Base-by-base conservation (phyloP, 768 basidiomycete species). In the Gelatoporia subvermispora region DNA sequence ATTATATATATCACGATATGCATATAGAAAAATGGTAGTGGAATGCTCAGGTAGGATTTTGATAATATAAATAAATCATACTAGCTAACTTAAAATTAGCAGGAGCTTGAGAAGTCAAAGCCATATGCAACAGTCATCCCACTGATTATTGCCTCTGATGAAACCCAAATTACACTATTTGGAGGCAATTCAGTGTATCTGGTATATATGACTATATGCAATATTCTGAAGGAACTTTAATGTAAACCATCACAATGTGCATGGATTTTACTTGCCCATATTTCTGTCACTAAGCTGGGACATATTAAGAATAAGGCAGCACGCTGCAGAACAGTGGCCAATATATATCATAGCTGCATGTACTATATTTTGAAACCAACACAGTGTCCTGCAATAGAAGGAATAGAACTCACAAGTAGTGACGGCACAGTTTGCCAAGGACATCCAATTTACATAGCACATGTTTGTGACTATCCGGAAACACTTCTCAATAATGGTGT, bases 21-120 rank as follows among this genome's bases (percentile, higher is more conserved):
- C 63, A 75, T 36, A 77, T 73, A 0, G 74, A 71, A 0, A 65
- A 68, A 40, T 79, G 77, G 77, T 78, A 76, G 77, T 78, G 76
- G 75, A 41, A 41, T 9, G 70, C 65, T 1, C 77, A 78, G 64
- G 76, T 76, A 51, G 22, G 64, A 8, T 8, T 23, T 23, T 39
- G 15, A 44, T 46, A 34, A 36, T 40, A 8, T 10, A 15, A 10
- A 24, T 16, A 8, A 34, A 22, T 37, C 4, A 39, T 2, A 28
- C n/a, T 22, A 39, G 17, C 23, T 22, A 17, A 9, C 9, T 3
- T 41, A 21, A 24, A 34, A 8, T 21, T 38, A 61, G 54, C 36
- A 20, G 2, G 36, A 43, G 2, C 49, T 65, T 7, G 56, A 64
- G 16, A 39, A 48, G 21, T 45, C 47, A 3, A 35, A 24, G 13